Evolutionary conservation across 2,329 filamentous ascomycete genomes (phyloP).

Genomic region (Diaporthe velutina): DNA sequence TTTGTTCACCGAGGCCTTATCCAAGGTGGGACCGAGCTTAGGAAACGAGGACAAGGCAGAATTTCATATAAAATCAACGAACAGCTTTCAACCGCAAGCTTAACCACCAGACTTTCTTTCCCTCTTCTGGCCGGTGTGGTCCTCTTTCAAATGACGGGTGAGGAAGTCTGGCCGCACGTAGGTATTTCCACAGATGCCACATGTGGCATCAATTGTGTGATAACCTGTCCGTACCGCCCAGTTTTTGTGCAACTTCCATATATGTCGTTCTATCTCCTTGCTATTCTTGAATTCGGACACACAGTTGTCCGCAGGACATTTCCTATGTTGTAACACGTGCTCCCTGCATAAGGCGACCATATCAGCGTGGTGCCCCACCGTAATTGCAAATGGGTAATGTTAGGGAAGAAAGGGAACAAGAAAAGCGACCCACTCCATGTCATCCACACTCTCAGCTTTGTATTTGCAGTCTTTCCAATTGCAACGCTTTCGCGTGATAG

Average conservation of each 20-base stretch:
- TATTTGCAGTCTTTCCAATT: not conserved
- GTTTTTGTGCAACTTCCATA: not conserved
- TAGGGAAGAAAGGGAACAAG: not conserved
- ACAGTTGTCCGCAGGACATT: not conserved
- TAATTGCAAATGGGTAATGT: too few relatives aligned
- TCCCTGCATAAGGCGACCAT: not conserved
- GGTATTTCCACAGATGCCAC: not conserved
- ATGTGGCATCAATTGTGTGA: not conserved
- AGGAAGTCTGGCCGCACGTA: not conserved
- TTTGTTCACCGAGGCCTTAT: too few relatives aligned
- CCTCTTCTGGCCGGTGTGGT: not conserved
- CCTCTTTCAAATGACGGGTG: not conserved
- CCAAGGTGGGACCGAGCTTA: too few relatives aligned
- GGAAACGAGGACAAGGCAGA: too few relatives aligned
- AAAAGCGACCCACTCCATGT: not conserved
- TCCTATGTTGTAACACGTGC: not conserved
- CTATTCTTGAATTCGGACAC: not conserved
- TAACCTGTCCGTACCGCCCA: not conserved
- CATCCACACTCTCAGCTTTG: not conserved
- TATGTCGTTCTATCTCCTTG: not conserved
- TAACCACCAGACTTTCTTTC: not conserved
- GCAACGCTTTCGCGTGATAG: not conserved
- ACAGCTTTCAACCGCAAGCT: not conserved
- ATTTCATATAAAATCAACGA: too few relatives aligned
- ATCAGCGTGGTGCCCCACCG: not conserved